Evolutionary conservation across 2,329 filamentous ascomycete species (phyloP), one percentile per base, ranked within the genome.

Genomic region (Hymenoscyphus repandus): DNA sequence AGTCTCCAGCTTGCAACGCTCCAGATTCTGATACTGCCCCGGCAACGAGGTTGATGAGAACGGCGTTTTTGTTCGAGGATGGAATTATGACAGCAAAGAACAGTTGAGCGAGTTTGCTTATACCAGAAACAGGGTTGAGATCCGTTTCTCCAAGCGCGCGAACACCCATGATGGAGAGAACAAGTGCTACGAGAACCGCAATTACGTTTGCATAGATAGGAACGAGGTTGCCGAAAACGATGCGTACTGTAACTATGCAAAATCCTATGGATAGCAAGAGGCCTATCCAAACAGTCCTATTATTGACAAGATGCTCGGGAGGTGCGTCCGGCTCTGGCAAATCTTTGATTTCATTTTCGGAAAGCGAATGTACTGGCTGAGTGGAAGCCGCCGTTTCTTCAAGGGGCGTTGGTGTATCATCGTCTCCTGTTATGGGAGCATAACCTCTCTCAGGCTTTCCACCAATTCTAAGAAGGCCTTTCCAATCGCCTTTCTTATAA

Each of bases 1-100:
- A 81, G 68, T 99, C 93, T 7, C 93, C 93, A 2, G 93, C 92
- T 72, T 99, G 93, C 4, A 97, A 75, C 3, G 93, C 93, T 5
- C 93, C 87, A 3, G 85, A 83, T 68, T 91, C 87, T 10, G 82
- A 86, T 30, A 99, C 85, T 0, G 93, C 93, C 7, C 93, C 93
- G 0, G 92, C 93, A 6, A 99, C 83, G 1, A 99, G 79, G 65
- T 99, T 99, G 65, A 96, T 95, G 50, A 96, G 78, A n/a, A 99
- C 85, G 11, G 90, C 89, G 37, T 90, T 90, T 61, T 86, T 86
- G 62, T 89, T 83, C 0, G 83, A 82, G 49, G 86, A 75, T 0
- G 93, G 91, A 2, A 95, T 90, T 36, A 95, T 88, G 45, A 96
- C 72, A 2, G 93, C 93, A 68, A 99, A 97, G 65, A 97, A 86